Base-by-base conservation (phyloP, 768 basidiomycete species). In the Cyclocybe cylindracea region DNA sequence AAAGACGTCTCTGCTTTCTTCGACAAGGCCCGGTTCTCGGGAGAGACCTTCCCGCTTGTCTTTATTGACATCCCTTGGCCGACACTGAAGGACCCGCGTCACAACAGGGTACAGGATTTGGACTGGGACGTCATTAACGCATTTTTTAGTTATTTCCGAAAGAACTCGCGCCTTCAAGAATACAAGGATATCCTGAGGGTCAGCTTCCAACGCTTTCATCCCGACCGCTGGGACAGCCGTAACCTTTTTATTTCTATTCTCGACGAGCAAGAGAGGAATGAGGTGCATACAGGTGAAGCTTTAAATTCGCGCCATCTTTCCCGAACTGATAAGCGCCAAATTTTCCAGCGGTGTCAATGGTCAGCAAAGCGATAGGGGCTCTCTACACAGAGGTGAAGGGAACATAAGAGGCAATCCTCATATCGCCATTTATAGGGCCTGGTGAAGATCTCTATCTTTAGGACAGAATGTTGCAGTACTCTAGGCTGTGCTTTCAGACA, bases 21-120 rank as follows among this genome's bases (percentile, higher is more conserved):
- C 61, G 87, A 91, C 64, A 61, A 69, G 11, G 69, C 79, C 9
- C 83, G 78, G 55, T 89, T 85, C 66, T 70, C 77, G 3, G 56
- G 70, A 35, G 74, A 76, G 16, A 48, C 46, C 10, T 67, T 75
- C 10, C 80, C 83, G 3, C 65, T 90, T n/a, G 66, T 75, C 3
- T 83, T 85, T 52, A 78, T 83, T 41, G 77, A 76, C 37, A 73
- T 93, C 31, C 89, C 90, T 0, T 93, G 90, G 90, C 91, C 91
- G 2, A 82, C 86, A 10, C 65, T 92, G 34, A 71, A 73, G 43
- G 67, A 78, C 16, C 86, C 86, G 2, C 63, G 69, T 14, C 61
- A 66, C 18, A 79, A 85, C 51, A 75, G 76, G 5, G 66, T 87
- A 1, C 81, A 87, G 56, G 85, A 89, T 54, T 76, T 92, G 40